Evolutionary conservation across 495 filamentous ascomycete species (phyloP), one percentile per base, ranked within the genome.

Genomic region (Tuber indicum): DNA sequence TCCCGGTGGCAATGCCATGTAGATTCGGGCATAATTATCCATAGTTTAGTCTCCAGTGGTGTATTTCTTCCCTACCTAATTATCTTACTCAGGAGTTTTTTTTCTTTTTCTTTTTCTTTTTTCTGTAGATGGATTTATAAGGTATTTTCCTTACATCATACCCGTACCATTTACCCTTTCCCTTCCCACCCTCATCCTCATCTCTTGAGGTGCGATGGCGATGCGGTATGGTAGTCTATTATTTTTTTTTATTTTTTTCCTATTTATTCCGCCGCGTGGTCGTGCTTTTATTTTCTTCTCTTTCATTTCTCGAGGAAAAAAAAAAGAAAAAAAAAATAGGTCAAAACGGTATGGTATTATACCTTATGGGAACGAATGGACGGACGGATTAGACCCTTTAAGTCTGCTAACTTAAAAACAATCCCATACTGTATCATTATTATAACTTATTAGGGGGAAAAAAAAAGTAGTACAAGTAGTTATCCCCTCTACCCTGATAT

Each of bases 261-360:
- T 72, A 36, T 75, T 58, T 21, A 17, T 45, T 75, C 47, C 73
- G 73, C 75, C 74, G 42, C 72, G 49, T 69, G 46, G 73, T n/a
- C 46, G 75, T 73, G 75, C 76, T 46, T 45, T 47, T 52, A 39
- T 46, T 71, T 77, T 41, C 70, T 12, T 70, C 41, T 46, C 75
- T 45, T 66, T 45, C 21, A 75, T 62, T 32, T 75, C 49, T 49
- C 45, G 2, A 16, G 45, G 45, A 16, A 36, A 42, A 49, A 74
- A 39, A 42, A 52, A 17, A n/a, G 26, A 8, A 5, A 74, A 32
- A 36, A 8, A 23, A 62, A 32, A 21, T 14, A 12, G 26, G 39
- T 3, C 58, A 26, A 26, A 66, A 6, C 16, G 10, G 49, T 12
- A 58, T 12, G 47, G 47, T 9, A 23, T 49, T 23, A 23, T 49